phyloP scores from a whole-genome alignment of 1,139 yeast genomes.

The Blastobotrys arbuscula region DNA sequence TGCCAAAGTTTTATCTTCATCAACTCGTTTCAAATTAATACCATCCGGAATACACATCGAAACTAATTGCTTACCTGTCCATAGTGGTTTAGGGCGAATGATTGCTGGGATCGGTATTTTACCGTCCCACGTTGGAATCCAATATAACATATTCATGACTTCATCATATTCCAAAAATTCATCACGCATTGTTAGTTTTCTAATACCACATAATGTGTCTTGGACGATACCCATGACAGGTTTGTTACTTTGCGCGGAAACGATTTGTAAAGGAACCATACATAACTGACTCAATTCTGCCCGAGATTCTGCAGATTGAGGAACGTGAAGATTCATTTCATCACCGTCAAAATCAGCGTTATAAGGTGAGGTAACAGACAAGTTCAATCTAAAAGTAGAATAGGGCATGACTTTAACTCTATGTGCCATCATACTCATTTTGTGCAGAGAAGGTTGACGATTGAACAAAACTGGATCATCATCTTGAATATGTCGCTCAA shows the following conservation, averaged over 20 bases:
- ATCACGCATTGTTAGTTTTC: conserved; percentile 92
- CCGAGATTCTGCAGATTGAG: conserved; percentile 96
- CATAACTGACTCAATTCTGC: conserved; percentile 93
- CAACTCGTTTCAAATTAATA: conserved; percentile 87
- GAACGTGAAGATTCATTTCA: conserved; percentile 99
- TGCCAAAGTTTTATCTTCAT: conserved; percentile 77
- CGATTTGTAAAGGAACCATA: conserved; percentile 96
- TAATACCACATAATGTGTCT: conserved; percentile 94
- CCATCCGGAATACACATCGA: conserved; percentile 95
- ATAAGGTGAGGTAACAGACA: conserved; percentile 97
- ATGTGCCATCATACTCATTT: conserved; percentile 99
- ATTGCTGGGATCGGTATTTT: conserved; percentile 96
- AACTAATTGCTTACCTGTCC: conserved; percentile 95
- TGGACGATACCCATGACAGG: conserved; percentile 99
- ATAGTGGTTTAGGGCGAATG: conserved; percentile 87
- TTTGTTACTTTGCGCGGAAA: conserved; percentile 96
- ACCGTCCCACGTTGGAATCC: conserved; percentile 99
- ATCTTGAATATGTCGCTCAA: conserved; percentile 96
- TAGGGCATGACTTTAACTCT: conserved; percentile 98
- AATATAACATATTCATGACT: conserved; percentile 91
- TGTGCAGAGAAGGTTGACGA: conserved; percentile 98
- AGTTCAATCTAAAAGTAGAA: conserved; percentile 91
- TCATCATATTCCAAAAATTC: conserved; percentile 84
- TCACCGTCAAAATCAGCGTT: conserved; percentile 99
- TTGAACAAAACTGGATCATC: conserved; percentile 95